Percentiles rank a stretch among this genome's conserved stretches.
phyloP scores from a whole-genome alignment of 139 green algal genomes.

The Limnomonas spitsbergensis region DNA sequence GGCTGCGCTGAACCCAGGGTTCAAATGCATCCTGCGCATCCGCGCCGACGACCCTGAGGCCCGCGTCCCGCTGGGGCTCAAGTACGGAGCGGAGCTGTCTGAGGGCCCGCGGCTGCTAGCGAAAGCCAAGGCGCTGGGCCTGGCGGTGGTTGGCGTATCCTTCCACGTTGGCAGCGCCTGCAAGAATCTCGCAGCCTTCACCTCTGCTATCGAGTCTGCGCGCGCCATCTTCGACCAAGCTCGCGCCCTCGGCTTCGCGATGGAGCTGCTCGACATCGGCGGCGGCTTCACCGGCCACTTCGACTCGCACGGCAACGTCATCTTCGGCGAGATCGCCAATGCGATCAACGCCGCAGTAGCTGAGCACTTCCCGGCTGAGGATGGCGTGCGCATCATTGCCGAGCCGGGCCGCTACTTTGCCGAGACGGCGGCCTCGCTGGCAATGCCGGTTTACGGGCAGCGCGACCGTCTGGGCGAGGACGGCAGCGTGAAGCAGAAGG shows the following conservation, averaged over 20 bases:
- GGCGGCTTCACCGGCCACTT: conserved; percentile 88
- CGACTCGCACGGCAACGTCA: conserved; percentile 58
- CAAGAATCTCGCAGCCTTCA: conserved; percentile 76
- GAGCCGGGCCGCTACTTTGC: conserved; percentile 97
- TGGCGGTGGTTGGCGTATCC: conserved; percentile 82
- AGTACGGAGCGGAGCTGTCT: conserved; percentile 83
- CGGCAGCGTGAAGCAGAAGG: conserved; percentile 39
- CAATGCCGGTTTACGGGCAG: conserved; percentile 78
- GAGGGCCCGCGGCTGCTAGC: conserved; percentile 60
- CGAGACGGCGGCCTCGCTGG: conserved; percentile 78
- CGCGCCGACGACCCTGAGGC: conserved; percentile 77
- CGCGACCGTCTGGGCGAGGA: conserved; percentile 44
- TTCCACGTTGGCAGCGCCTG: conserved; percentile 95
- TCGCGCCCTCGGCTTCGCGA: conserved; percentile 65
- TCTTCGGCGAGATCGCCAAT: conserved; percentile 69
- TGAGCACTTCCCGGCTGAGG: conserved; percentile 74
- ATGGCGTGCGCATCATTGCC: conserved; percentile 80
- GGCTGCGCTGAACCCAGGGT: conserved; percentile 56
- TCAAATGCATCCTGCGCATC: conserved; percentile 84
- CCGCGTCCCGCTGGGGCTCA: conserved; percentile 72
- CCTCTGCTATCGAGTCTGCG: conserved; percentile 64
- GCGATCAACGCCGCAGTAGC: conserved; percentile 85
- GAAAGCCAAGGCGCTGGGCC: conserved; percentile 51
- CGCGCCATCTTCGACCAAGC: conserved; percentile 77
- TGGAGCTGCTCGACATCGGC: conserved; percentile 93